A percentile compares a stretch with the other conserved stretches of the same genome.
phyloP scores from a whole-genome alignment of 495 filamentous ascomycete genomes.

The Filosporella fistucella region DNA sequence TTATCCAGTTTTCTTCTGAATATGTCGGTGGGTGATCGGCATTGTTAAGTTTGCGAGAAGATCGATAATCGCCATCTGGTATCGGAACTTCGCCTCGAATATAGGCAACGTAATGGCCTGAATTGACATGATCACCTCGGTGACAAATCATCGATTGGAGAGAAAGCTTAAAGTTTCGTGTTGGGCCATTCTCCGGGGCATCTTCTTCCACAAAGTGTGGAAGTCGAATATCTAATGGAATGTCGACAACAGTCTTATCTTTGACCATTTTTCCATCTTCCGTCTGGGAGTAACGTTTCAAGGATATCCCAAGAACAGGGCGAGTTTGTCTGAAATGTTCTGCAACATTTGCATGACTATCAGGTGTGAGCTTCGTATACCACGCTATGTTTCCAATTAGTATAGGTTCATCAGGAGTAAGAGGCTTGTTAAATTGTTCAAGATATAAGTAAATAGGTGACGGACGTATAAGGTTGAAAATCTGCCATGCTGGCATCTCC shows the following conservation, averaged over 20 bases:
- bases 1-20: slow-evolving; percentile 73
- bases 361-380: slow-evolving; percentile 68
- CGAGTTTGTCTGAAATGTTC: slow-evolving; percentile 68
- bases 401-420: slow-evolving; percentile 34
- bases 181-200: slow-evolving; percentile 41
- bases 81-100: slow-evolving; percentile 60
- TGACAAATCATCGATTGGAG: slow-evolving; percentile 91
- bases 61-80: slow-evolving; percentile 44
- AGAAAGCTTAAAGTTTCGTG: slow-evolving; percentile 81
- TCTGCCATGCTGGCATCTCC: slow-evolving; percentile 96
- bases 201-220: slow-evolving; percentile 90
- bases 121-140: slow-evolving; percentile 80
- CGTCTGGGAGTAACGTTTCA: slow-evolving; percentile 83
- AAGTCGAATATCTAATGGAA: slow-evolving; percentile 81
- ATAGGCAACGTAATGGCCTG: slow-evolving; percentile 86
- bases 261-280: slow-evolving; percentile 62
- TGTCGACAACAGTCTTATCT: slow-evolving; percentile 79
- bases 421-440: slow-evolving; percentile 5
- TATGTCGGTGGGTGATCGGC: slow-evolving; percentile 44
- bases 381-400: slow-evolving; percentile 43
- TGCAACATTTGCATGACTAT: slow-evolving; percentile 51
- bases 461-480: slow-evolving; percentile 76
- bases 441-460: slow-evolving; percentile 30
- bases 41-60: slow-evolving; percentile 46
- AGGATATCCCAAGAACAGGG: slow-evolving; percentile 83